These are phyloP conservation scores for Omphalotus guepiniiformis DNA, from an alignment of 768 basidiomycete genomes.

Conservation along the genomic window DNA sequence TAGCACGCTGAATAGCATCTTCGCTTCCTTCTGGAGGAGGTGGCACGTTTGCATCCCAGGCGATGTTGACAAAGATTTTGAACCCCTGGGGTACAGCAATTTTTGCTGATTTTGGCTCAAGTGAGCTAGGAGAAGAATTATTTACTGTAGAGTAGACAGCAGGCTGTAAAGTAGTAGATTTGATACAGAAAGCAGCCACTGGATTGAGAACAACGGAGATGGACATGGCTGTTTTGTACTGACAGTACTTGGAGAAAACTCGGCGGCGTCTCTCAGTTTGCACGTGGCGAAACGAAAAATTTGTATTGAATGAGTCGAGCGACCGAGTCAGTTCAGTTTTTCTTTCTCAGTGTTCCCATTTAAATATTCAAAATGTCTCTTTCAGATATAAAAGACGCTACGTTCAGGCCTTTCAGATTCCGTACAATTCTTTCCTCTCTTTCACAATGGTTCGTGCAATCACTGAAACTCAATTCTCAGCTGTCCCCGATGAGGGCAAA, in stretches of 20 bases:
- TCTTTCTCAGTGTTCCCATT: slow-evolving; percentile 8
- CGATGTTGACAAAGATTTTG: slow-evolving; percentile 75
- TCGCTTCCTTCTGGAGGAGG: slow-evolving; percentile 61
- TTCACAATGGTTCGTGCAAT: slow-evolving; percentile 14
- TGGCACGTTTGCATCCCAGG: slow-evolving; percentile 66
- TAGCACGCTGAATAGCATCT: slow-evolving; percentile 53
- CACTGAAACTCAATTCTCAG: slow-evolving; percentile 24
- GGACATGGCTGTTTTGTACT: too few species aligned
- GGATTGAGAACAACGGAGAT: slow-evolving; percentile 45
- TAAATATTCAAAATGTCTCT: slow-evolving; percentile 19
- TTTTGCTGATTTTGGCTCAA: slow-evolving; percentile 22
- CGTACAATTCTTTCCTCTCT: slow-evolving; percentile 23
- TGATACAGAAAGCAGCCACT: slow-evolving; percentile 67
- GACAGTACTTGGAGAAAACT: too few species aligned
- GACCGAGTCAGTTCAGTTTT: background rate
- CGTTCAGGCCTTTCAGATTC: slow-evolving; percentile 29
- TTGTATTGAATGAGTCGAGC: too few species aligned
- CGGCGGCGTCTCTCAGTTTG: too few species aligned
- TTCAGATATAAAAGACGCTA: slow-evolving; percentile 29
- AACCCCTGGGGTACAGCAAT: slow-evolving; percentile 39
- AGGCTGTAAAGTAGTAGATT: slow-evolving; percentile 44
- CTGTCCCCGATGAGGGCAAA: slow-evolving; percentile 42
- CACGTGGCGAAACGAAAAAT: background rate
- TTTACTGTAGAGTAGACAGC: slow-evolving; percentile 27
- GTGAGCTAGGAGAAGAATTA: slow-evolving; percentile 16